Evolutionary conservation across 2,329 filamentous ascomycete species (phyloP), one percentile per base, ranked within the genome.

Genomic region (Claviceps sp.): DNA sequence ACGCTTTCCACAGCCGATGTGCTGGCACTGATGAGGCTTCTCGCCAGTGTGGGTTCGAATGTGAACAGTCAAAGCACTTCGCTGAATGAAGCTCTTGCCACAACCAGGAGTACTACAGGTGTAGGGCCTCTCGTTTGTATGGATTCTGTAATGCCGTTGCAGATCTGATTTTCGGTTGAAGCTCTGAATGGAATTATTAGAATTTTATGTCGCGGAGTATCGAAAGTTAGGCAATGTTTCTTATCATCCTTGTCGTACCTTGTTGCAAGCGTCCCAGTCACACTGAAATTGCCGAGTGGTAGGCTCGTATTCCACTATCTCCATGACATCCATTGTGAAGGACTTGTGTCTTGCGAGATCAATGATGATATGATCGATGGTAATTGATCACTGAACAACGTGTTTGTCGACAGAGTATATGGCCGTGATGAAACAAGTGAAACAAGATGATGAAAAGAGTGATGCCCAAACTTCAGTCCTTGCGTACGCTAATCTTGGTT

Each of bases 141-240:
- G 82, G 61, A 85, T 86, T 55, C 82, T 76, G 61, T 83, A 83
- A 61, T 86, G 82, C 61, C 82, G 75, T 61, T 84, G 80, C 54
- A 86, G 69, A 59, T 85, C 82, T 17, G 82, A 85, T 65, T 85
- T 85, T 60, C 82, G 75, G 66, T 85, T 85, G 71, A 86, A 86
- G 67, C 79, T 82, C 82, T 85, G 58, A 9, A 5, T 14, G 22
- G 4, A 4, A 4, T 11, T 47, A 20, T 53, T 23, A 55, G 49
- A 4, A 11, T 37, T 40, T 13, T 38, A 8, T n/a, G 14, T 11
- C 17, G 8, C 14, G 4, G 17, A 20, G 20, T 5, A 49, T 2
- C 6, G n/a, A 2, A 17, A 26, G 29, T 23, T 37, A 14, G 2
- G 40, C 8, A 4, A 17, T 7, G 11, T 11, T 11, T 11, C 5